Evolutionary conservation across 306 rosid species (phyloP), one percentile per base, ranked within the genome.

Genomic region (Senna tora): DNA sequence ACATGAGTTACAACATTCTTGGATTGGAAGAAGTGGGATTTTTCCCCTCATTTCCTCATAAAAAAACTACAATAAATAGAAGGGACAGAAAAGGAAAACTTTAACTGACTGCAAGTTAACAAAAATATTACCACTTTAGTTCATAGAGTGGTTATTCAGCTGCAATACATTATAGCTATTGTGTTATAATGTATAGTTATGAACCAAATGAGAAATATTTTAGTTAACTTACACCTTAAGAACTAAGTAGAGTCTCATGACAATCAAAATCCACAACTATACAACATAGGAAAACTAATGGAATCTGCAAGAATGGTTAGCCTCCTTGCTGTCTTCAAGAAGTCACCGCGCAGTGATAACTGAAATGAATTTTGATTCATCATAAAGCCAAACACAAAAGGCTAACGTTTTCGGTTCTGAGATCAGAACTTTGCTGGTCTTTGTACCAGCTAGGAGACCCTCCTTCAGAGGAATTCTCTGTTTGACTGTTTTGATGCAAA

Each of bases 361-460:
- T 64, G 72, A 63, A 79, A 72, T 21, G 21, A 52, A 6, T 19
- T 17, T 20, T 61, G 54, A 70, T 38, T 36, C 16, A 39, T 58
- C 47, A 83, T 20, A 75, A 81, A 61, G 86, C 96, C 83, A 72
- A 85, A 72, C 93, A 93, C 70, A 83, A 76, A 21, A 82, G 47
- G 73, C 58, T 83, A 56, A 56, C 82, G 1, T 84, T 77, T 72
- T 88, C 90, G 34, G 87, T 68, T 63, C 76, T 78, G 11, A 76
- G 78, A 80, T 82, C 84, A 30, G 79, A 42, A 58, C 83, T 82
- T 12, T 74, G 85, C 61, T 81, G 85, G 67, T 85, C 89, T 67
- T 83, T 82, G 76, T 79, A 82, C 86, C 88, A 82, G 43, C n/a
- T n/a, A n/a, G 86, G 88, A 77, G 96, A 88, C 62, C 96, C 93